Conservation (phyloP, 768 basidiomycete genomes). For the button mushroom (Agaricus bisporus) region DNA sequence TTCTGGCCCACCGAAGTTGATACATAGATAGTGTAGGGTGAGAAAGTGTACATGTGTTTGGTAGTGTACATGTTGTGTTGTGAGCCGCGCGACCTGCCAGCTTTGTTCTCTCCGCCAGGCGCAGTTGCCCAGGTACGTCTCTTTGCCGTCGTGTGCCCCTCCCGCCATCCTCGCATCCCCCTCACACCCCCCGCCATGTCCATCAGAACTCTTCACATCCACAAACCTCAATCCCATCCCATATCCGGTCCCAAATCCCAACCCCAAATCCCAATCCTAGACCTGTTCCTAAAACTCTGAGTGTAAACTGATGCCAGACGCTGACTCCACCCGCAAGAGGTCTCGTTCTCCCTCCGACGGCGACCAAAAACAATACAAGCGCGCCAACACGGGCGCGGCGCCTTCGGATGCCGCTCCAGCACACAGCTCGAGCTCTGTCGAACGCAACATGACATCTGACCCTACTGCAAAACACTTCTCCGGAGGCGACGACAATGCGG, state of each 20-base stretch:
- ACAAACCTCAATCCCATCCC: slow-evolving; percentile 25
- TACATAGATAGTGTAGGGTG: slow-evolving; percentile 15
- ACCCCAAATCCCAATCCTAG: slow-evolving; percentile 30
- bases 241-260: slow-evolving; percentile 34
- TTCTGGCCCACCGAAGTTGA: too few species aligned
- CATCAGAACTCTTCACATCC: slow-evolving; percentile 40
- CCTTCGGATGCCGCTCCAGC: slow-evolving; percentile 58
- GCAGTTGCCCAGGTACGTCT: slow-evolving; percentile 23
- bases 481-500: slow-evolving; percentile 47
- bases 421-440: slow-evolving; percentile 43
- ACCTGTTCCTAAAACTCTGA: slow-evolving; percentile 21
- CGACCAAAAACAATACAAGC: slow-evolving; percentile 78
- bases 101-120: slow-evolving; percentile 9
- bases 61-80: slow-evolving; percentile 9
- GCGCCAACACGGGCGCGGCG: slow-evolving; percentile 73
- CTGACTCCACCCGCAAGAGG: slow-evolving; percentile 78
- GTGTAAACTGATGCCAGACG: slow-evolving; percentile 71
- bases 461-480: slow-evolving; percentile 34
- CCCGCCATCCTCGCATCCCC: slow-evolving; percentile 53
- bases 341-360: slow-evolving; percentile 82
- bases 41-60: slow-evolving; percentile 24
- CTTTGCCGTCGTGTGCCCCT: slow-evolving; percentile 15
- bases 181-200: slow-evolving; percentile 50
- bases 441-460: slow-evolving; percentile 58
- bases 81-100: slow-evolving; percentile 9